Evolutionary conservation across 2,329 filamentous ascomycete genomes (phyloP).

Genomic region (Penicillium nordicum): DNA sequence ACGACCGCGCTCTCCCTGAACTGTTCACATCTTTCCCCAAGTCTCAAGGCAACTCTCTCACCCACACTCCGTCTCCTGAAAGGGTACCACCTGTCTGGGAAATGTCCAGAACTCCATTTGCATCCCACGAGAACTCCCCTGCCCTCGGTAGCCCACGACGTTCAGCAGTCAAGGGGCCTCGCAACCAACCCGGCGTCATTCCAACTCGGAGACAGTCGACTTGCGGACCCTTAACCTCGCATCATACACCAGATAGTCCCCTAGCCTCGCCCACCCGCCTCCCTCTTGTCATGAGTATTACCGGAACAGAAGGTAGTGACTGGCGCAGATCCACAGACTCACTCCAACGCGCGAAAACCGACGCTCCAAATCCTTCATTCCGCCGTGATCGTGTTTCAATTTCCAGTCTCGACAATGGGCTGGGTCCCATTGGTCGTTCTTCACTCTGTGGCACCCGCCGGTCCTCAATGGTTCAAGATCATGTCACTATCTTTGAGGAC

Average conservation of each 20-base stretch:
- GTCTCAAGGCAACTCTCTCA: constrained; percentile 15
- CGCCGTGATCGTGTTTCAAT: constrained; percentile 12
- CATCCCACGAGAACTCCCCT: constrained; percentile 24
- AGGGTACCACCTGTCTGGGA: constrained; percentile 27
- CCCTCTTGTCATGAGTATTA: constrained; percentile 16
- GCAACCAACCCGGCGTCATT: constrained; percentile 27
- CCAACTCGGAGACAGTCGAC: constrained; percentile 21
- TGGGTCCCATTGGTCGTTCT: constrained; percentile 10
- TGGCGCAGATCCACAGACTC: constrained; percentile 30
- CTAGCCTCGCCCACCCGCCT: constrained; percentile 11
- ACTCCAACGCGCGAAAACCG: constrained; percentile 25
- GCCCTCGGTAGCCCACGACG: constrained; percentile 31
- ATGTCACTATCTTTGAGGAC: constrained; percentile 43
- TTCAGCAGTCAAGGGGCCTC: constrained; percentile 33
- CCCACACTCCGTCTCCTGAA: constrained; percentile 32
- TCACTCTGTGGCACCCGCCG: constrained; percentile 10
- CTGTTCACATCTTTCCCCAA: constrained; percentile 27
- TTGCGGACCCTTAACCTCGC: constrained; percentile 11
- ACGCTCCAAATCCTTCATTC: constrained; percentile 14
- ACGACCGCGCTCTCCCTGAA: constrained; percentile 23
- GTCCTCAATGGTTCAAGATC: constrained; percentile 21
- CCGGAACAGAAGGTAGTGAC: constrained; percentile 23
- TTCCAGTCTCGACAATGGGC: constrained; percentile 1
- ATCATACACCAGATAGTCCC: neutral
- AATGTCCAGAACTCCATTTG: constrained; percentile 21